These are phyloP conservation scores for Phaeodactylum tricornutum DNA, from an alignment of 108 stramenopile genomes.

Conservation along the genomic window DNA sequence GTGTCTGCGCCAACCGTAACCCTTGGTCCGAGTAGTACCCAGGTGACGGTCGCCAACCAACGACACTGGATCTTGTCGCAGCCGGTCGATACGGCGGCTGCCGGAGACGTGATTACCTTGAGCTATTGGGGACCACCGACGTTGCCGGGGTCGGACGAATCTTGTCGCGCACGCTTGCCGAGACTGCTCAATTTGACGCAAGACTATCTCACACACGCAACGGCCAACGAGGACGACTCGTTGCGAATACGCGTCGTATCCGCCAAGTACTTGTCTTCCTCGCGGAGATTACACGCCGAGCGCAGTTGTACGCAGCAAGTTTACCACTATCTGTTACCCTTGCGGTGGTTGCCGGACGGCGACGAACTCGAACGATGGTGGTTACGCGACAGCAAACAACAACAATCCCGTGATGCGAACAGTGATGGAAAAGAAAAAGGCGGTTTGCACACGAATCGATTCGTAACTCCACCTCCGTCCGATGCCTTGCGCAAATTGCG, in stretches of 20 bases:
- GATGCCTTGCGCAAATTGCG: constrained; percentile 16
- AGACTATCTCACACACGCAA: not conserved
- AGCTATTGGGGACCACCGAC: not conserved
- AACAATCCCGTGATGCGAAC: no score
- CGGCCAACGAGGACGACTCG: not conserved
- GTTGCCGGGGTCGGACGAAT: not conserved
- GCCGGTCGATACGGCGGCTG: no score
- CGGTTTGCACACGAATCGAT: no score
- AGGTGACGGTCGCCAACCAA: no score
- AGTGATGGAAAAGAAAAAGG: no score
- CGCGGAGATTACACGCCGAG: constrained; percentile 53
- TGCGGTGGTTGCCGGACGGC: constrained; percentile 43
- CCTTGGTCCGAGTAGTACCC: no score
- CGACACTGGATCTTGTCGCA: no score
- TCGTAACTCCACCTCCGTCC: constrained; percentile 11
- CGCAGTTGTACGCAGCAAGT: constrained; percentile 49
- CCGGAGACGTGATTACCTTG: not conserved
- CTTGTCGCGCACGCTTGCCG: not conserved
- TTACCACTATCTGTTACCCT: constrained; percentile 59
- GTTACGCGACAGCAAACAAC: not conserved
- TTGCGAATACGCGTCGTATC: not conserved
- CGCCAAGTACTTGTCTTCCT: not conserved
- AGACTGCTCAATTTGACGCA: no score
- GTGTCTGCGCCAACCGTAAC: no score
- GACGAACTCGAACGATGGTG: constrained; percentile 21